Percentiles rank a stretch among this genome's conserved stretches.
These are phyloP conservation scores for Talaromyces albobiverticillius DNA, from an alignment of 2,329 filamentous ascomycete species.

Conservation along the genomic window DNA sequence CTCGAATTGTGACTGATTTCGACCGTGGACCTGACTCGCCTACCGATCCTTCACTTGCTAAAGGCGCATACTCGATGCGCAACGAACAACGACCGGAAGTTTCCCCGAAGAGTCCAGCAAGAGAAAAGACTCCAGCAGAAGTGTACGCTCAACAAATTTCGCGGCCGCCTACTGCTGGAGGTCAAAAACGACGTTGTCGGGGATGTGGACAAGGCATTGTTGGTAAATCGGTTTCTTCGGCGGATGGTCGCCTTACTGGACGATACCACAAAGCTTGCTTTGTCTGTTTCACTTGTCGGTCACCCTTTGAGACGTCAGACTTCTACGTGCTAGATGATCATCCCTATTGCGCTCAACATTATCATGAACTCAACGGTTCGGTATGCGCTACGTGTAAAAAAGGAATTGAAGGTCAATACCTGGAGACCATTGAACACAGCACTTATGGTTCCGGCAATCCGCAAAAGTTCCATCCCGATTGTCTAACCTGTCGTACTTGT, in stretches of 20 bases:
- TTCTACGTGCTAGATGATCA: constrained; percentile 89
- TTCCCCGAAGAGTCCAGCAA: constrained; percentile 15
- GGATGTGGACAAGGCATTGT: constrained; percentile 75
- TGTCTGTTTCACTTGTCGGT: constrained; percentile 77
- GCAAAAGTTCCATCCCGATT: constrained; percentile 78
- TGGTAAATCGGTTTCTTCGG: constrained; percentile 90
- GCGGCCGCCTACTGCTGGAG: constrained; percentile 41
- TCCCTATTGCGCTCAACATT: constrained; percentile 89
- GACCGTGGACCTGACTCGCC: constrained; percentile 44
- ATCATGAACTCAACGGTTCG: constrained; percentile 86
- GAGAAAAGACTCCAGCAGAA: constrained; percentile 17
- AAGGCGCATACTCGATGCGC: constrained; percentile 29
- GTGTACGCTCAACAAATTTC: constrained; percentile 24
- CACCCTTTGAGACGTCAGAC: constrained; percentile 79
- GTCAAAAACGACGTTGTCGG: constrained; percentile 72
- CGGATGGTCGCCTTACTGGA: constrained; percentile 85
- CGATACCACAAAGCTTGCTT: constrained; percentile 96
- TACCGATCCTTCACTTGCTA: constrained; percentile 45
- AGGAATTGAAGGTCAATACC: constrained; percentile 91
- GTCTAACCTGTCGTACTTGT: constrained; percentile 78
- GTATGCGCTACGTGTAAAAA: constrained; percentile 74
- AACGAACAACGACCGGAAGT: not conserved
- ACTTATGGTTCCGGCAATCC: constrained; percentile 28
- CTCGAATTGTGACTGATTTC: constrained; percentile 28
- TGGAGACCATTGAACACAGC: constrained; percentile 66